phyloP scores from a whole-genome alignment of 2,329 filamentous ascomycete genomes.

The Penicillium sp. region DNA sequence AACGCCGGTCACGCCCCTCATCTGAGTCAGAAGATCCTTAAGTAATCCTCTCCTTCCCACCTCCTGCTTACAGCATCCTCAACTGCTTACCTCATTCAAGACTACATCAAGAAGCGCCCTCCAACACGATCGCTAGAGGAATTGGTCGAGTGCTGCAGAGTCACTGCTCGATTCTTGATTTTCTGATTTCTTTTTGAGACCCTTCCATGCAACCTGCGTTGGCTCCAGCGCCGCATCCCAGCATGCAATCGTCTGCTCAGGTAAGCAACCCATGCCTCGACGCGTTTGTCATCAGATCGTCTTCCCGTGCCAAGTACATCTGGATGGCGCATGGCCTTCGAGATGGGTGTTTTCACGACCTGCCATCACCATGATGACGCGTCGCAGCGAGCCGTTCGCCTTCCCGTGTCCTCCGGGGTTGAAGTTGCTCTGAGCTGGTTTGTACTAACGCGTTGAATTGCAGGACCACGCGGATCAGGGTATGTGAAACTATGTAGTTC shows the following conservation, averaged over 20 bases:
- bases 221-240: conserved; percentile 50
- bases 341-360: not conserved
- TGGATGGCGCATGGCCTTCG: conserved; percentile 4
- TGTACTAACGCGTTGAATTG: conserved; percentile 16
- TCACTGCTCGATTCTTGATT: conserved; percentile 4
- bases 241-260: conserved; percentile 52
- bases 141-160: conserved; percentile 3
- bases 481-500: conserved; percentile 43
- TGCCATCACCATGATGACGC: conserved; percentile 11
- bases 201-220: conserved; percentile 46
- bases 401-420: conserved; percentile 10
- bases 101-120: conserved; percentile 21
- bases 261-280: conserved; percentile 47
- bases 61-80: conserved; percentile 39
- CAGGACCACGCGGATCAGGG: conserved; percentile 49
- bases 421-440: not conserved
- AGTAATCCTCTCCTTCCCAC: conserved; percentile 19
- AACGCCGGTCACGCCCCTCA: too few relatives aligned
- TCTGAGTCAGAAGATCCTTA: conserved; percentile 16
- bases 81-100: conserved; percentile 27
- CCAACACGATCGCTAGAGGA: conserved; percentile 11
- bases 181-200: conserved; percentile 12
- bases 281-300: conserved; percentile 40
- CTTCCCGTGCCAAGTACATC: conserved; percentile 20
- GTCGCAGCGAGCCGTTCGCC: conserved; percentile 6